Evolutionary conservation across 2,329 filamentous ascomycete species (phyloP), one percentile per base, ranked within the genome.

Genomic region (Didymella segeticola): DNA sequence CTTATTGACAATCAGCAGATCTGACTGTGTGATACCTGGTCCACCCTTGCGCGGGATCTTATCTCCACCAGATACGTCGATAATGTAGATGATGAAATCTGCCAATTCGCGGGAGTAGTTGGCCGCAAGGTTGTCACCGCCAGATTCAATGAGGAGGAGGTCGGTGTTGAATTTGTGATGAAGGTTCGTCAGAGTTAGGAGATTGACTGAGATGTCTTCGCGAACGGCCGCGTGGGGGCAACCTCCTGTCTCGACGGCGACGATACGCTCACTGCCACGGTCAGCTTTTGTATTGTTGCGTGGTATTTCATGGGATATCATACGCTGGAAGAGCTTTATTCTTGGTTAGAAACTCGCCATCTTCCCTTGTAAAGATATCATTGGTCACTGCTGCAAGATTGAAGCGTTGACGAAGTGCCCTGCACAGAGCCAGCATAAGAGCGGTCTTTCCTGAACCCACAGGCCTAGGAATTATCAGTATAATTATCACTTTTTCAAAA

Each of bases 71-170:
- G 88, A 90, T 15, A 99, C 95, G 76, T 99, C 95, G 66, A 99
- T 98, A 25, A 99, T 95, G 75, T 99, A 99, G 77, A 99, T 89
- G 77, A 99, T 99, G 75, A 90, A 99, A 76, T 99, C 95, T 1
- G 95, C 95, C 62, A 99, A 81, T 78, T 99, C 95, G 53, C 95
- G 84, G 49, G 86, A 90, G 82, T 99, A 99, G 80, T 99, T 99
- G 4, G 95, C 95, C 0, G 95, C 95, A 1, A 99, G 84, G 75
- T 99, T 99, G 75, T 99, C 95, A 53, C 95, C 95, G 37, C 95
- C 95, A 15, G 87, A 92, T 78, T 99, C 95, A 72, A 99, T 99
- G 34, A 99, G 86, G 20, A 99, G 83, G 19, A 99, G 76, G 71
- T 98, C 91, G 0, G 92, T 86, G 36, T 79, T 75, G 81, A 96